Evolutionary conservation across 1,139 yeast species (phyloP), one percentile per base, ranked within the genome.

Genomic region (Nakaseomyces glabratus): DNA sequence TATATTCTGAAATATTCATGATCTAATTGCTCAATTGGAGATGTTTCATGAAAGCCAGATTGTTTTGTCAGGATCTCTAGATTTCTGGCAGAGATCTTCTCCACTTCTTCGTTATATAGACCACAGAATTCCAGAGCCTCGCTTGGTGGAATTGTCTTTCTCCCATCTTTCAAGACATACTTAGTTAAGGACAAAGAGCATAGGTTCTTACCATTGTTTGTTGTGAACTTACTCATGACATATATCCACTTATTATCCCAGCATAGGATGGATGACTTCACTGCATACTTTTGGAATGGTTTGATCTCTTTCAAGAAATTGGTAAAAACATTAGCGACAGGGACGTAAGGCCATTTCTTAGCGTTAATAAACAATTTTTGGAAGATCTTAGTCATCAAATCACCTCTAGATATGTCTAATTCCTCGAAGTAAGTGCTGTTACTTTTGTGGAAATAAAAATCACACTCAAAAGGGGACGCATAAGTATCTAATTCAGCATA

Each of bases 171-270:
- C 52, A 86, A 71, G 2, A 86, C 93, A 47, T 85, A 81, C 58
- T 81, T 84, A 7, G 94, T 79, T 24, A 86, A 55, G 1, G 81
- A 76, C 22, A 76, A 61, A 1, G 88, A 79, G 37, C 76, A 69
- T 14, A 73, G 49, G 4, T 50, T 46, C 33, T 64, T 63, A 6
- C 62, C 67, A 24, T 59, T 60, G 17, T 62, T 63, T 31, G 50
- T 50, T 11, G 57, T 51, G 32, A 66, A 61, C 47, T 73, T 69
- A 20, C 82, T 73, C 32, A 82, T 48, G 11, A 82, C 72, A 54
- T 75, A 85, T 11, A 88, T 50, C 95, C 95, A 85, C 57, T 86
- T 86, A 23, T 70, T 64, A 58, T 84, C 93, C 95, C 95, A 86
- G 7, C 93, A 82, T 10, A 82, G 58, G 19, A 88, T 66, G 35